Conservation (phyloP, 495 filamentous ascomycete genomes). For the Annulohypoxylon bovei region DNA sequence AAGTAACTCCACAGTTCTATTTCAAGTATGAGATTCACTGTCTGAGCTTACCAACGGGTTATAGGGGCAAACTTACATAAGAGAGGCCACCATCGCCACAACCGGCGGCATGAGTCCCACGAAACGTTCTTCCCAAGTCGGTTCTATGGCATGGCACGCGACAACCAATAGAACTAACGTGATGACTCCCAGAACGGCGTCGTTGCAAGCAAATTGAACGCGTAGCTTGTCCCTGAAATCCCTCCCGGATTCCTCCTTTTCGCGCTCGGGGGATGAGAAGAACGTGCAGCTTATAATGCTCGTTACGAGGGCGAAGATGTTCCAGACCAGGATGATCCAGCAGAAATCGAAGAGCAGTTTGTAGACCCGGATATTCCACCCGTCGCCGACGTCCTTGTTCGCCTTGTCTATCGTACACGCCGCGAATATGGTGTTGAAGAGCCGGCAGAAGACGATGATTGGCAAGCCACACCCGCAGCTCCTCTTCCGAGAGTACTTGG, state of each 20-base stretch:
- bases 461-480: constrained; percentile 2
- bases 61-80: constrained; percentile 8
- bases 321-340: constrained; percentile 16
- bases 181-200: neutral
- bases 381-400: constrained; percentile 5
- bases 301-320: neutral
- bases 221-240: constrained; percentile 5
- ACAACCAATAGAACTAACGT: constrained; percentile 8
- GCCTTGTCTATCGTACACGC: neutral
- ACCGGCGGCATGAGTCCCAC: neutral
- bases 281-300: constrained; percentile 3
- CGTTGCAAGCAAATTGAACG: constrained; percentile 1
- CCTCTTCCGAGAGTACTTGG: neutral
- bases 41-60: no score
- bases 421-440: constrained; percentile 20
- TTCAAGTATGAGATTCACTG: neutral
- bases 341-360: constrained; percentile 11
- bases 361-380: neutral
- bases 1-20: constrained; percentile 3
- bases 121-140: neutral
- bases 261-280: neutral
- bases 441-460: constrained; percentile 11
- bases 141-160: neutral
- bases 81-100: constrained; percentile 15
- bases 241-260: neutral